A percentile compares a stretch with the other conserved stretches of the same genome.
Conservation (phyloP, 1,139 yeast species). For the Lodderomyces elongisporus region DNA sequence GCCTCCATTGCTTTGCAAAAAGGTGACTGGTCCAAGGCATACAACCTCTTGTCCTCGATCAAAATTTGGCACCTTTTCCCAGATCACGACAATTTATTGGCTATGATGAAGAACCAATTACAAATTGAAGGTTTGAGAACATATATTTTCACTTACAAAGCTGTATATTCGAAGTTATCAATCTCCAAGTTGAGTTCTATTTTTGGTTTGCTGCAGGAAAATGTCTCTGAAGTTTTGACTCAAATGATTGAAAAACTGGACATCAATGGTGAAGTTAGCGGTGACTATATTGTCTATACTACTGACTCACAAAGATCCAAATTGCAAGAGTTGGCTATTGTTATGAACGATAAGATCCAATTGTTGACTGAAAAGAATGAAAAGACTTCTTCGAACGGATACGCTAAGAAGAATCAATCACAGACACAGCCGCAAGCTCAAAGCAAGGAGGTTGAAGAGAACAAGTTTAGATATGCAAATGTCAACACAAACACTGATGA, state of each 20-base stretch:
- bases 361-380: constrained; percentile 82
- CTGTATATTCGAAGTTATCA: constrained; percentile 73
- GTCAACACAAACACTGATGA: constrained; percentile 45
- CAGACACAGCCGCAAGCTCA: constrained; percentile 25
- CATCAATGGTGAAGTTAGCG: constrained; percentile 40
- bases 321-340: constrained; percentile 83
- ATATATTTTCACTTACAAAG: constrained; percentile 77
- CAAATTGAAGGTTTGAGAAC: constrained; percentile 90
- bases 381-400: constrained; percentile 74
- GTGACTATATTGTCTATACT: constrained; percentile 46
- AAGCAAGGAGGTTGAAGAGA: constrained; percentile 23
- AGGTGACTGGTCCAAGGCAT: constrained; percentile 86
- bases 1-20: constrained; percentile 86
- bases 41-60: constrained; percentile 65
- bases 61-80: constrained; percentile 88
- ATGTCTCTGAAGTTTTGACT: constrained; percentile 59
- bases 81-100: constrained; percentile 59
- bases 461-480: constrained; percentile 44
- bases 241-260: constrained; percentile 77
- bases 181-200: constrained; percentile 56
- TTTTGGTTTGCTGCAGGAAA: constrained; percentile 57
- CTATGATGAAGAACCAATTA: constrained; percentile 68
- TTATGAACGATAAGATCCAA: constrained; percentile 81
- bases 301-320: constrained; percentile 78
- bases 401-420: constrained; percentile 38